Evolutionary conservation across 2,329 filamentous ascomycete genomes (phyloP).

Genomic region (Geosmithia putterillii): DNA sequence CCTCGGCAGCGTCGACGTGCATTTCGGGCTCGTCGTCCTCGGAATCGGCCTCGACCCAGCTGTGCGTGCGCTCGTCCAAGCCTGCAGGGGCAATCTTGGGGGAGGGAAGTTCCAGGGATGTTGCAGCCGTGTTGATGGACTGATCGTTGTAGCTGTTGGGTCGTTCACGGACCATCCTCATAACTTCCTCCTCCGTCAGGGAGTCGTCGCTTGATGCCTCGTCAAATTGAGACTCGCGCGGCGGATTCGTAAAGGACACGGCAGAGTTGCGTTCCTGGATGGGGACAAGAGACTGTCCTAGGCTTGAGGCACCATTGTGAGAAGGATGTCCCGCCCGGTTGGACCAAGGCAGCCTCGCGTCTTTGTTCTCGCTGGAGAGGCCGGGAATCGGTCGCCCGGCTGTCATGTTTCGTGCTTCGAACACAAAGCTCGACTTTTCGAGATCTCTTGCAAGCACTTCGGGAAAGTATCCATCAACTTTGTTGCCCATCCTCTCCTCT

Average conservation of each 20-base stretch:
- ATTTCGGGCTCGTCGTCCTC: conserved; percentile 13
- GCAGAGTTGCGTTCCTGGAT: conserved; percentile 23
- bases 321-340: conserved; percentile 11
- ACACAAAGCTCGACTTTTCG: conserved; percentile 33
- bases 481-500: conserved; percentile 12
- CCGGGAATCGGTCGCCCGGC: conserved; percentile 31
- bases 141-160: conserved; percentile 18
- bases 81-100: conserved; percentile 10
- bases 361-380: conserved; percentile 17
- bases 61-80: conserved; percentile 12
- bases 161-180: conserved; percentile 5
- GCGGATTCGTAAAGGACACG: conserved; percentile 18
- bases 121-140: conserved; percentile 21
- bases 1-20: conserved; percentile 6
- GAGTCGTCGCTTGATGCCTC: conserved; percentile 20
- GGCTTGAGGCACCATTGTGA: conserved; percentile 15
- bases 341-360: conserved; percentile 5
- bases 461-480: conserved; percentile 33
- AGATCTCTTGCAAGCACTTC: conserved; percentile 44
- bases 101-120: conserved; percentile 20
- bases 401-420: conserved; percentile 38
- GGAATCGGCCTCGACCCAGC: conserved; percentile 25
- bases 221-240: conserved; percentile 6
- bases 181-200: conserved; percentile 14
- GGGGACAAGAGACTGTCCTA: conserved; percentile 17